Evolutionary conservation across 192 early-diverging fungal genomes (phyloP), one percentile per base, ranked within the genome.

Genomic region (Endogone sp.): DNA sequence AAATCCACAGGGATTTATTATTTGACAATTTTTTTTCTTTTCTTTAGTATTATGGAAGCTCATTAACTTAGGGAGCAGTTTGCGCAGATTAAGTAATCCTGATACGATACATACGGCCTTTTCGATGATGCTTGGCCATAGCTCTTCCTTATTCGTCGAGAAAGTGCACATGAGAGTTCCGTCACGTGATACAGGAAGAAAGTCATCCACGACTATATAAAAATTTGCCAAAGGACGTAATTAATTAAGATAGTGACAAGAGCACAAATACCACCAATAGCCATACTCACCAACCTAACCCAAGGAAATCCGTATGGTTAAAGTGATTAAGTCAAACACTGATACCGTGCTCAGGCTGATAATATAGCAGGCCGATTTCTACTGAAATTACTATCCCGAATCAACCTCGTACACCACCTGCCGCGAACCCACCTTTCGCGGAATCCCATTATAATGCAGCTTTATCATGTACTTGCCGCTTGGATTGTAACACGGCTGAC

Each of bases 401-500:
- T 4, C 37, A 60, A 60, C 8, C 59, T 60, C 59, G 4, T 9
- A 26, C 9, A 60, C 27, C 59, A 9, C 22, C 22, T 10, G 59
- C n/a, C 6, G 27, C 9, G 23, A 56, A 80, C 81, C 61, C 66
- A 95, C 90, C 60, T 91, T 91, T 55, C 95, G 77, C 61, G 88
- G 78, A 54, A 94, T 87, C 56, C 95, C 95, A 75, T 97, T 97
- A 72, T 86, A 92, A 31, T 87, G 84, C 13, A 97, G 80, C 74
- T 92, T 92, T 10, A 95, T 85, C 30, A 94, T 79, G 75, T 97
- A 97, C 79, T 94, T 95, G 59, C 95, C 95, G 16, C 80, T 81
- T 28, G 93, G 91, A 76, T 95, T 97, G 66, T 92, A 94, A 3
- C 82, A 81, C 2, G 95, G 95, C 63, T 79, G 69, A 0, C 91